A percentile compares a stretch with the other conserved stretches of the same genome.
phyloP scores from a whole-genome alignment of 257 asterid species.

The Primulina eburnea region DNA sequence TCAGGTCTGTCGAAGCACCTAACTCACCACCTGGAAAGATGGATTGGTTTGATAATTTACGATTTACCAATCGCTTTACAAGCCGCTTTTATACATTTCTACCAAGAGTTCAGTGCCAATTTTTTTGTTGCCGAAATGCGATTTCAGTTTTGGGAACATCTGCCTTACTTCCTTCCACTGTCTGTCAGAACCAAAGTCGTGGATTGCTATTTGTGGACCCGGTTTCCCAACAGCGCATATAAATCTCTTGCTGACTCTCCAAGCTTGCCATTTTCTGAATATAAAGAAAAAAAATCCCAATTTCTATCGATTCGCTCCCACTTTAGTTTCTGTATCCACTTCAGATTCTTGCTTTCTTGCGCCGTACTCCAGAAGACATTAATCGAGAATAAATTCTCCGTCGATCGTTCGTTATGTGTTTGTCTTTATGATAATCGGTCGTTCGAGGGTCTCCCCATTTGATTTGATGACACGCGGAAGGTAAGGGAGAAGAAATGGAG shows the following conservation, averaged over 20 bases:
- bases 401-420: conserved; percentile 3
- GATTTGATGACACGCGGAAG: conserved; percentile 14
- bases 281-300: background rate
- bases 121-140: no score
- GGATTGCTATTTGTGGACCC: conserved; percentile 26
- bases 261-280: conserved; percentile 9
- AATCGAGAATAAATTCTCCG: background rate
- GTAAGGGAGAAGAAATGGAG: conserved; percentile 46
- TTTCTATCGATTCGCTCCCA: background rate
- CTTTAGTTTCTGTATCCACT: no score
- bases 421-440: conserved; percentile 4
- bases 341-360: background rate
- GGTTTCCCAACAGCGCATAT: conserved; percentile 8
- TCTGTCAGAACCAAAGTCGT: conserved; percentile 16
- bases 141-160: no score
- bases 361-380: background rate
- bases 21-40: no score
- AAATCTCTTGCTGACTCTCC: conserved; percentile 20
- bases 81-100: no score
- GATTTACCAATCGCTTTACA: no score
- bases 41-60: no score
- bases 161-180: no score
- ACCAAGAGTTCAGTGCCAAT: no score
- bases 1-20: no score
- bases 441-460: conserved; percentile 15